These are phyloP conservation scores for Pythium biforme DNA, from an alignment of 352 stramenopile genomes.

Conservation along the genomic window DNA sequence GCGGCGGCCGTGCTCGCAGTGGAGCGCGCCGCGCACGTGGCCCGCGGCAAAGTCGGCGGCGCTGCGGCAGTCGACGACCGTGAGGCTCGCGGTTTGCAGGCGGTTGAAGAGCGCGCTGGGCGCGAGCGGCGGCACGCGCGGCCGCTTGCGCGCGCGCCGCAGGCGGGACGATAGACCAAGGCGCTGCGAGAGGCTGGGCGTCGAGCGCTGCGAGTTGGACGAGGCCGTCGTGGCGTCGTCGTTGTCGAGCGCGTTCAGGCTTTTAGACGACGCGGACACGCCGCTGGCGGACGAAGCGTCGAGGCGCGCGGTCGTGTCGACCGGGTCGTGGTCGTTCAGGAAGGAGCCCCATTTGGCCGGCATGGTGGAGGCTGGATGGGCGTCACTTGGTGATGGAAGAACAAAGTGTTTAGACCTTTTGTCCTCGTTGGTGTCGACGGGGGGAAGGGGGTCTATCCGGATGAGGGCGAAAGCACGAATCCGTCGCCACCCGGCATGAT, in stretches of 20 bases:
- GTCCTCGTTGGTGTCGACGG: no score
- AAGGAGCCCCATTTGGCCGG: conserved; percentile 9
- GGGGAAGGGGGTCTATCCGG: neutral
- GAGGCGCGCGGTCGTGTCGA: no score
- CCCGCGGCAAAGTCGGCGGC: conserved; percentile 38
- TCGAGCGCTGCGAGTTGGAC: conserved; percentile 19
- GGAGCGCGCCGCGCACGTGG: conserved; percentile 53
- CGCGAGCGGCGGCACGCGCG: conserved; percentile 58
- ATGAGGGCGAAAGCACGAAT: no score
- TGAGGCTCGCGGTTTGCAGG: conserved; percentile 62
- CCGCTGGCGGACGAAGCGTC: neutral
- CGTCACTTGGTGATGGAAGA: no score
- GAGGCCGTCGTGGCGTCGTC: conserved; percentile 21
- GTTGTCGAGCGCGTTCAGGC: neutral
- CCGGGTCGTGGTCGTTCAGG: conserved; percentile 6
- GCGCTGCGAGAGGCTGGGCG: conserved; percentile 26
- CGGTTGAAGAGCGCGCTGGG: conserved; percentile 70
- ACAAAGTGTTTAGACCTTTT: neutral
- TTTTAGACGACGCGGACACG: neutral
- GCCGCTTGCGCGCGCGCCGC: conserved; percentile 26
- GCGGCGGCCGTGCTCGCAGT: conserved; percentile 39
- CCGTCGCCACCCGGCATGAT: conserved; percentile 2
- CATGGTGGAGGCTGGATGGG: neutral
- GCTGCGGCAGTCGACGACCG: conserved; percentile 69
- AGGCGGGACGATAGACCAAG: no score